Percentiles rank a stretch among this genome's conserved stretches.
Evolutionary conservation across 1,139 yeast genomes (phyloP).

Genomic region (Blastobotrys ciferrii): DNA sequence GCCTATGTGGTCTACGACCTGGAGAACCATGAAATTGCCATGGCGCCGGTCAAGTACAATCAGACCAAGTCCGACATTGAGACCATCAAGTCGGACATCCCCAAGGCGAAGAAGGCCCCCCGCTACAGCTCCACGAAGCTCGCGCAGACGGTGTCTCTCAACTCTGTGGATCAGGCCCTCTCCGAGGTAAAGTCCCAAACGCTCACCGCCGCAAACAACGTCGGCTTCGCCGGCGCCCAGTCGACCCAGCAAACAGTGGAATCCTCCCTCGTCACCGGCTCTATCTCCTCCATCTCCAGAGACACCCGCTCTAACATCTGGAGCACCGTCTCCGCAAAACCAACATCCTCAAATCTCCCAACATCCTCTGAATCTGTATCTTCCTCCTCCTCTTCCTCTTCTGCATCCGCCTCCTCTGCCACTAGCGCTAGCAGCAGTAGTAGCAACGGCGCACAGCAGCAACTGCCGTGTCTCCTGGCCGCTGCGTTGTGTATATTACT

Average conservation of each 20-base stretch:
- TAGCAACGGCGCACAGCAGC: not conserved
- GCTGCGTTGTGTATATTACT: conserved; percentile 1
- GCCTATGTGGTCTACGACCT: conserved; percentile 77
- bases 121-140: conserved; percentile 22
- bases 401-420: too few species aligned
- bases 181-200: too few species aligned
- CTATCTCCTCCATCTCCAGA: not conserved
- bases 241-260: too few species aligned
- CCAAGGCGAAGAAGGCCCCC: conserved; percentile 32
- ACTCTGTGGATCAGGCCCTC: too few species aligned
- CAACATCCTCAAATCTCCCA: not conserved
- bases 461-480: too few species aligned
- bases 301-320: not conserved
- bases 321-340: conserved; percentile 1
- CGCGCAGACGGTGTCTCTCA: conserved; percentile 10
- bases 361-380: not conserved
- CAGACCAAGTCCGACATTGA: conserved; percentile 26
- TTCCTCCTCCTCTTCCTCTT: not conserved
- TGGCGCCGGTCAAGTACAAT: conserved; percentile 55
- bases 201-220: too few species aligned
- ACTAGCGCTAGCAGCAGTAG: not conserved
- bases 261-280: not conserved
- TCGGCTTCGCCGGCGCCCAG: too few species aligned
- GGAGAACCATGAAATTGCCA: conserved; percentile 58
- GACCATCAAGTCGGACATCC: conserved; percentile 29